Conservation (phyloP, 1,284 basidiomycete genomes). For the Cutaneotrichosporon cutaneum region DNA sequence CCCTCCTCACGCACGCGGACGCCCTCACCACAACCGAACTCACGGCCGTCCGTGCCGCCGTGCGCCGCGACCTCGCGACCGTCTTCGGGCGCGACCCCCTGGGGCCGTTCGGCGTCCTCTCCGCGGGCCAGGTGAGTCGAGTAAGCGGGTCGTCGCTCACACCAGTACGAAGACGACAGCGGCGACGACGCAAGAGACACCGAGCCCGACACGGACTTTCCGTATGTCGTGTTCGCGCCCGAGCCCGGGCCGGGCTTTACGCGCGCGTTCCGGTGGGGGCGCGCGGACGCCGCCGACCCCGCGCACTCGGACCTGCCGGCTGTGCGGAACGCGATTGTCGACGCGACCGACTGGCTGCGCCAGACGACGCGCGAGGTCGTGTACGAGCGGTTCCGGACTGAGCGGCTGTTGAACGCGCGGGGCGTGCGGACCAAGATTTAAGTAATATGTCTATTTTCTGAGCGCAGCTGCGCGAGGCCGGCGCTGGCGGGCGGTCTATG, state of each 20-base stretch:
- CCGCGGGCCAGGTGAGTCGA: slow-evolving; percentile 20
- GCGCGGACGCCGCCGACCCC: slow-evolving; percentile 34
- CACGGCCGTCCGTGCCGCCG: slow-evolving; percentile 25
- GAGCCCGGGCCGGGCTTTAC: slow-evolving; percentile 21
- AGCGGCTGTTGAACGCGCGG: slow-evolving; percentile 31
- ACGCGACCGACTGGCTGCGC: slow-evolving; percentile 31
- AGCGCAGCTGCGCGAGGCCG: neutral
- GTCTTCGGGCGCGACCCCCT: slow-evolving; percentile 26
- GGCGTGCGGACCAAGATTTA: slow-evolving; percentile 1
- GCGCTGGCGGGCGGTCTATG: neutral
- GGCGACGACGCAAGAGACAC: slow-evolving; percentile 18
- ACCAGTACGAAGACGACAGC: slow-evolving; percentile 5
- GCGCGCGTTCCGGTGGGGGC: slow-evolving; percentile 43
- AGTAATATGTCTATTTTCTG: neutral
- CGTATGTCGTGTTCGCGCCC: slow-evolving; percentile 32
- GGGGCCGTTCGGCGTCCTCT: slow-evolving; percentile 21
- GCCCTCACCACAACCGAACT: slow-evolving; percentile 38
- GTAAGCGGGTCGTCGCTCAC: neutral
- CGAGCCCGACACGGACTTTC: slow-evolving; percentile 18
- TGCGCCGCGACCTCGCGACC: slow-evolving; percentile 33
- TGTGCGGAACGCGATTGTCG: slow-evolving; percentile 36
- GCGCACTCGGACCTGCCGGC: slow-evolving; percentile 36
- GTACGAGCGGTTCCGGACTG: slow-evolving; percentile 49
- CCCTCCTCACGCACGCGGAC: slow-evolving; percentile 43
- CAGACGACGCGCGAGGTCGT: slow-evolving; percentile 41